Percentiles rank a stretch among this genome's conserved stretches.
Evolutionary conservation across 805 yeast species (phyloP).

Genomic region (Nakazawaea wyomingensis): DNA sequence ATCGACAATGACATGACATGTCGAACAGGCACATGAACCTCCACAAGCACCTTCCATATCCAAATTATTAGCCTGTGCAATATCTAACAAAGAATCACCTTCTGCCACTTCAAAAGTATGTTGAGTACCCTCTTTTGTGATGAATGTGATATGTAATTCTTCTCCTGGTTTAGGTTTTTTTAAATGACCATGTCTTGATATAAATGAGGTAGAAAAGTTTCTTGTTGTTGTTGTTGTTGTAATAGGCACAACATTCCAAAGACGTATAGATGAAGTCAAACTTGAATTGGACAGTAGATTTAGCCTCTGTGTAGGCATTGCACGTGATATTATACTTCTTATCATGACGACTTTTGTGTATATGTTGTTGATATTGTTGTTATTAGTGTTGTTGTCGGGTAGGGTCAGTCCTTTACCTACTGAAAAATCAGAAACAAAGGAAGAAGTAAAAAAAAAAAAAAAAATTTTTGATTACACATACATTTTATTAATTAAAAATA

Average conservation of each 20-base stretch:
- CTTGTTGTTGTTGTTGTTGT: background rate
- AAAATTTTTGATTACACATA: too few relatives aligned
- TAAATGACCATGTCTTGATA: constrained; percentile 68
- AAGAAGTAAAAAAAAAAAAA: too few relatives aligned
- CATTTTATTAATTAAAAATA: too few relatives aligned
- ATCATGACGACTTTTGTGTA: background rate
- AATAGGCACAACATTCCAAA: constrained; percentile 1
- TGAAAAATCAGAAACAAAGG: too few relatives aligned
- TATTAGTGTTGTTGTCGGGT: too few relatives aligned
- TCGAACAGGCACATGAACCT: constrained; percentile 98
- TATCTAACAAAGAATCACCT: constrained; percentile 88
- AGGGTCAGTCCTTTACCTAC: too few relatives aligned
- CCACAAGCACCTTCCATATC: constrained; percentile 99
- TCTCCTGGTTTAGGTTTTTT: constrained; percentile 92
- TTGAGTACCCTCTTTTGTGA: constrained; percentile 87
- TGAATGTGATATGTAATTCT: constrained; percentile 81
- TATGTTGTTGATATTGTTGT: background rate
- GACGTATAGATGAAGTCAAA: too few relatives aligned
- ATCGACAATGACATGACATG: constrained; percentile 95
- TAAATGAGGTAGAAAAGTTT: constrained; percentile 1
- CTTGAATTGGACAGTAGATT: too few relatives aligned
- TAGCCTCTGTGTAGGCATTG: background rate
- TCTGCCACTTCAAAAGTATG: constrained; percentile 79
- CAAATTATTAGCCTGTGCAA: constrained; percentile 87
- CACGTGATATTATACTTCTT: constrained; percentile 1